Evolutionary conservation across 2,329 filamentous ascomycete species (phyloP), one percentile per base, ranked within the genome.

Genomic region (Fusarium buxicola): DNA sequence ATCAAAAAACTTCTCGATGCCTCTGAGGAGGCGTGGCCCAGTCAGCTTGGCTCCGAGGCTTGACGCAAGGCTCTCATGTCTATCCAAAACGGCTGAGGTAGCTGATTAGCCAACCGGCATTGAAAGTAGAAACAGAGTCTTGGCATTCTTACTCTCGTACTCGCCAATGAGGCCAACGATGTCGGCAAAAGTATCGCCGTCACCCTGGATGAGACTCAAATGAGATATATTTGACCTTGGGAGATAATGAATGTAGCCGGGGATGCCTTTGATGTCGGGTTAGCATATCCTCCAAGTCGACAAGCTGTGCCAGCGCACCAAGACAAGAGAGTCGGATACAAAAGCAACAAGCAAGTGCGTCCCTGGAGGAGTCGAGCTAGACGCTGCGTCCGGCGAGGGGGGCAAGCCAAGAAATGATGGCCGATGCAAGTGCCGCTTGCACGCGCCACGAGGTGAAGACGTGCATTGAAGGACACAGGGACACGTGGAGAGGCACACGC

Each of bases 1-100:
- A 64, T 96, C 92, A 71, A 97, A 96, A 53, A 94, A 83, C 49
- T 91, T 86, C 75, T 96, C 92, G 74, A 96, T 92, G 36, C 92
- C 89, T 76, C 93, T 93, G 69, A 96, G 86, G 61, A 96, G 79
- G 47, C 94, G 92, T 21, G 92, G 92, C 0, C 91, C 92, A 1
- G 93, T 86, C 15, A 94, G 89, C 66, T 92, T 91, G 52, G 92
- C 92, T 69, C 92, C 92, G 24, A 97, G 83, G 70, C 92, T 94
- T 55, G 90, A 89, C 41, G 92, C 93, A 69, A 96, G 86, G 75
- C 91, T 94, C 78, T 97, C 92, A 74, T 94, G 91, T 52, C 92
- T 87, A 70, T 92, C 91, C 48, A 96, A 81, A 13, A 95, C 91
- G 64, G 89, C 92, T 84, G 58, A 7, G 38, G 24, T 34, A n/a